Evolutionary conservation across 257 asterid genomes (phyloP), one percentile per base, ranked within the genome.

Genomic region (Osmanthus fragrans): DNA sequence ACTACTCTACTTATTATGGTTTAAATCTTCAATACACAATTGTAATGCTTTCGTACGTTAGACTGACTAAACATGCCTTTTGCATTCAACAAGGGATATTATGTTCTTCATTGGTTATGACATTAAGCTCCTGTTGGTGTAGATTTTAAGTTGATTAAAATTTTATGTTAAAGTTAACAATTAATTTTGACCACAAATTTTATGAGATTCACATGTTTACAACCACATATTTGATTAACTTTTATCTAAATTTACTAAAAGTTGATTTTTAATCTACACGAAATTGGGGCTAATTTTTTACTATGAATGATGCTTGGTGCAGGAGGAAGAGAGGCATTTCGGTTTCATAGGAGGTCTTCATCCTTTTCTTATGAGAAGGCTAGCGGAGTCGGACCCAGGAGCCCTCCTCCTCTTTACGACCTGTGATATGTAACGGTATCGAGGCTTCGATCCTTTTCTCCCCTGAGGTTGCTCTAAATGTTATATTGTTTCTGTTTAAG

Each of bases 351-450:
- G 75, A 87, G 93, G 82, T 89, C 98, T 4, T 96, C 89, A 0
- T 91, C 99, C 1, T 93, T 92, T 75, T 91, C 96, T 0, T 88
- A 80, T 42, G 99, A 95, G 81, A 90, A 86, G 87, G 97, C 92
- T 18, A 82, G 78, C 29, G 97, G 98, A 56, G 83, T 86, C 27
- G 97, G 99, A 91, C 91, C 97, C 80, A 82, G 92, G 90, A 90
- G 87, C 94, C 94, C 98, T 79, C 96, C 88, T 87, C 98, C 97
- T 88, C 96, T 96, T 87, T 86, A 90, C 84, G 93, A 93, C 94
- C 58, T 93, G 90, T 95, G 96, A 95, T 78, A 78, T 88, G 1
- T 85, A 83, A 82, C 6, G 18, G 15, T 5, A 37, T 1, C 3
- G 15, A 36, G 19, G 19, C 4, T 54, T 37, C 18, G 71, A 33